Evolutionary conservation across 495 filamentous ascomycete genomes (phyloP).

Genomic region (Halenospora varia): DNA sequence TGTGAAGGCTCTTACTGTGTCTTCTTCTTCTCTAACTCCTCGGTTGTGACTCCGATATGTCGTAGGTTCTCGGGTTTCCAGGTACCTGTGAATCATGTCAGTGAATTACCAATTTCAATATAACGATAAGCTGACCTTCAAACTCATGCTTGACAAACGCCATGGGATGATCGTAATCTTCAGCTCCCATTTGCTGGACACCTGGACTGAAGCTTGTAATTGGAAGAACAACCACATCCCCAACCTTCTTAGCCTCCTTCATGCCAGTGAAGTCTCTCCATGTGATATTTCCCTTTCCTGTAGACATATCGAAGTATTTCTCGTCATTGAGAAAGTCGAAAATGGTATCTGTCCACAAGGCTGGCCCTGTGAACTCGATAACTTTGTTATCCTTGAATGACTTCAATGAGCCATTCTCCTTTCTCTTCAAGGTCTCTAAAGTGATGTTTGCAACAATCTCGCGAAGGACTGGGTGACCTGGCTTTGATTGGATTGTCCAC

Average conservation of each 20-base stretch:
- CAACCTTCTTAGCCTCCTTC: constrained; percentile 74
- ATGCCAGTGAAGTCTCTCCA: constrained; percentile 90
- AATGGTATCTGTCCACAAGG: constrained; percentile 88
- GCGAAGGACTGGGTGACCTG: constrained; percentile 86
- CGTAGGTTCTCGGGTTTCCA: constrained; percentile 74
- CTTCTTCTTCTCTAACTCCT: constrained; percentile 2
- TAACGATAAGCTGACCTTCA: constrained; percentile 58
- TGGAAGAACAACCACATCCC: constrained; percentile 88
- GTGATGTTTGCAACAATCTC: constrained; percentile 87
- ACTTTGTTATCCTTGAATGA: constrained; percentile 69
- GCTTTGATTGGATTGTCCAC: constrained; percentile 96
- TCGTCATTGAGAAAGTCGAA: constrained; percentile 93
- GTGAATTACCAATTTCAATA: constrained; percentile 4
- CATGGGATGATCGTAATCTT: constrained; percentile 88
- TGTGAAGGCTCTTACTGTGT: constrained; percentile 3
- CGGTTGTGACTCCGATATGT: constrained; percentile 41
- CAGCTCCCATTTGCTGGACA: constrained; percentile 90
- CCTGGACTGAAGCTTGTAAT: constrained; percentile 98
- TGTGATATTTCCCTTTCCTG: constrained; percentile 68
- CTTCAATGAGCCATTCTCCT: constrained; percentile 62
- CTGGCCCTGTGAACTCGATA: constrained; percentile 96
- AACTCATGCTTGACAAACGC: constrained; percentile 98
- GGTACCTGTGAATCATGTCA: constrained; percentile 47
- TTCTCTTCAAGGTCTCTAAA: constrained; percentile 70
- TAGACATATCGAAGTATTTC: constrained; percentile 78